A percentile compares a stretch with the other conserved stretches of the same genome.
Evolutionary conservation across 2,329 filamentous ascomycete species (phyloP).

Genomic region (Monosporascus sp.): DNA sequence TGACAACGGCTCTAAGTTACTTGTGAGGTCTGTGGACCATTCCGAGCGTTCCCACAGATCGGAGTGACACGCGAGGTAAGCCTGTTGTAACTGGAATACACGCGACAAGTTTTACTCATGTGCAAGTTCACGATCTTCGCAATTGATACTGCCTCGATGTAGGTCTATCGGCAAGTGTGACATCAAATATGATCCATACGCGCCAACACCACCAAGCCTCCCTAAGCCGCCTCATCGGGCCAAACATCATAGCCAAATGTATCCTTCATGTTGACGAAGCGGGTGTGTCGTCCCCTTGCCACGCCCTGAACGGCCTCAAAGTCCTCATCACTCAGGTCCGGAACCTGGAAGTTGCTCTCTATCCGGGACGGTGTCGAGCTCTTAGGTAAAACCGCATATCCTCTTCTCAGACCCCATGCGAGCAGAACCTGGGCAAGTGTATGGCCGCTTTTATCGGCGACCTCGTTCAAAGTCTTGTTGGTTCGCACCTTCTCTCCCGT

Average conservation of each 20-base stretch:
- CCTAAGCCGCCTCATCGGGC: conserved; percentile 45
- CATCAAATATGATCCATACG: too few relatives aligned
- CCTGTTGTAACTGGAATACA: too few relatives aligned
- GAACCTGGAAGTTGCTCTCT: conserved; percentile 57
- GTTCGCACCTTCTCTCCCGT: conserved; percentile 62
- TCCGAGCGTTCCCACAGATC: too few relatives aligned
- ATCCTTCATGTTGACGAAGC: conserved; percentile 80
- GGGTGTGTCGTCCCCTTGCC: conserved; percentile 59
- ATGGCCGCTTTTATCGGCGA: conserved; percentile 52
- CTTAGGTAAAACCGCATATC: conserved; percentile 66
- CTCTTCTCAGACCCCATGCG: conserved; percentile 60
- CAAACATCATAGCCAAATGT: conserved; percentile 71
- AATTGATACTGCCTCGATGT: too few relatives aligned
- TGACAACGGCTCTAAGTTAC: too few relatives aligned
- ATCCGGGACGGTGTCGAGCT: conserved; percentile 62
- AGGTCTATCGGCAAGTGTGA: too few relatives aligned
- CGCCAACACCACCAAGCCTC: too few relatives aligned
- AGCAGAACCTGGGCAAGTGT: conserved; percentile 57
- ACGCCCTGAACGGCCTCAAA: conserved; percentile 60
- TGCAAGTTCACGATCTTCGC: too few relatives aligned
- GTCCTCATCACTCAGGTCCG: conserved; percentile 50
- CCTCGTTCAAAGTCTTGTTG: conserved; percentile 52
- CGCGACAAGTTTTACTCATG: too few relatives aligned
- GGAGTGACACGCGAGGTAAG: too few relatives aligned
- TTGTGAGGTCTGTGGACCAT: too few relatives aligned